Conservation (phyloP, 1,139 yeast species). For the Trichomonascaceae sp. region DNA sequence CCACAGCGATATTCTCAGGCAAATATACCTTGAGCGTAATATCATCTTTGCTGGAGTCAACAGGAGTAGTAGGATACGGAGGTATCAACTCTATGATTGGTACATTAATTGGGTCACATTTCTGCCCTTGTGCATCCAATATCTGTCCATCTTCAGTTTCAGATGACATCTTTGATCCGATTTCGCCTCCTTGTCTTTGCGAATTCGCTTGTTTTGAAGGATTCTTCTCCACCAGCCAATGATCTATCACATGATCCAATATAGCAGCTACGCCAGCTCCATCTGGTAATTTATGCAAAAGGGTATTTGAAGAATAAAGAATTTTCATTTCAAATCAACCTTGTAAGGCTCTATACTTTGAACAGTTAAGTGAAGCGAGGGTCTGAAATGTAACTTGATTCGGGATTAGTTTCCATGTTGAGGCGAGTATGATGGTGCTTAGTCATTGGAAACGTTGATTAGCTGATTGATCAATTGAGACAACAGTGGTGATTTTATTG, state of each 20-base stretch:
- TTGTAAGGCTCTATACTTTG: neutral
- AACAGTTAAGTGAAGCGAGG: neutral
- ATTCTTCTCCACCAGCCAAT: conserved; percentile 9
- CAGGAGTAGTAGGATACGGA: neutral
- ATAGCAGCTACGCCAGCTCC: conserved; percentile 11
- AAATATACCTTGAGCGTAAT: conserved; percentile 26
- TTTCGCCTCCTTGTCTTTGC: neutral
- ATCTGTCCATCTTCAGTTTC: neutral
- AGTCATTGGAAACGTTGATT: neutral
- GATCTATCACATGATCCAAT: conserved; percentile 12
- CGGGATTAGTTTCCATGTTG: neutral
- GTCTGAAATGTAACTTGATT: neutral
- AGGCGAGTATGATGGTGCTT: neutral
- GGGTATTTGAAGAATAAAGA: conserved; percentile 20
- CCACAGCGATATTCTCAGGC: conserved; percentile 14
- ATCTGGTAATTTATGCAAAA: conserved; percentile 15
- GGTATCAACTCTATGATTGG: neutral
- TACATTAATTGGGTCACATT: neutral
- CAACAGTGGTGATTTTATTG: neutral
- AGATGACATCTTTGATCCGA: neutral
- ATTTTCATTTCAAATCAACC: conserved; percentile 9
- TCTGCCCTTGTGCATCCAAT: neutral
- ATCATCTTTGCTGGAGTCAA: conserved; percentile 7
- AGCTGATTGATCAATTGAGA: neutral
- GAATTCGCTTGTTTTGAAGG: neutral